These are phyloP conservation scores for Penicillium roqueforti DNA, from an alignment of 495 filamentous ascomycete genomes.

Conservation along the genomic window DNA sequence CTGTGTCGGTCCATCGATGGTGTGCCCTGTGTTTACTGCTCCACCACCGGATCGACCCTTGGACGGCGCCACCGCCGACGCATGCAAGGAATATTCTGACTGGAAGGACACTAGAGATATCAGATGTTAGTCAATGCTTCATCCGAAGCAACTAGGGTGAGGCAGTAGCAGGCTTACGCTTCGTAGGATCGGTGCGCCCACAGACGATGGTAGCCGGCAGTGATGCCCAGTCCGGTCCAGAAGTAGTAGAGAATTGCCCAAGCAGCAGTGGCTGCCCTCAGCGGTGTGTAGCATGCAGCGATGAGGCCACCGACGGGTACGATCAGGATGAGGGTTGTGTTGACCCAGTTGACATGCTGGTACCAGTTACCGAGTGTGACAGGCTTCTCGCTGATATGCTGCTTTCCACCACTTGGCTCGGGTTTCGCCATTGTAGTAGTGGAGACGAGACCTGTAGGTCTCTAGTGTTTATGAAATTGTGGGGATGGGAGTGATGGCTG, in stretches of 20 bases:
- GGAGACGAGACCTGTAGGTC: neutral
- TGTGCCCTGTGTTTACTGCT: constrained; percentile 84
- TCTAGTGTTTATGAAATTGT: neutral
- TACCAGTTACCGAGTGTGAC: constrained; percentile 82
- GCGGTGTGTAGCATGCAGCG: constrained; percentile 66
- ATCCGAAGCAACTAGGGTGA: neutral
- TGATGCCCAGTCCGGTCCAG: constrained; percentile 78
- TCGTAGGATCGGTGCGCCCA: constrained; percentile 83
- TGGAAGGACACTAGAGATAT: constrained; percentile 59
- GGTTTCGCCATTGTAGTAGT: constrained; percentile 4
- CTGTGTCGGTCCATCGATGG: constrained; percentile 92
- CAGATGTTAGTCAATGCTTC: neutral
- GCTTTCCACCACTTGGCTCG: constrained; percentile 16
- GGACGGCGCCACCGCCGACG: constrained; percentile 81
- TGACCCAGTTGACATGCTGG: constrained; percentile 88
- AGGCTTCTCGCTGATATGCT: constrained; percentile 49
- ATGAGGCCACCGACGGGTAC: constrained; percentile 70
- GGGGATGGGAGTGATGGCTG: neutral
- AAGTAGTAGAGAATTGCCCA: constrained; percentile 83
- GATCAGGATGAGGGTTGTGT: constrained; percentile 73
- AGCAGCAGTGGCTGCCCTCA: constrained; percentile 61
- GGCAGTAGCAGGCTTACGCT: constrained; percentile 10
- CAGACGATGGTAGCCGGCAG: constrained; percentile 65
- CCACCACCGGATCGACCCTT: constrained; percentile 94
- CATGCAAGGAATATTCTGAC: constrained; percentile 82